These are phyloP conservation scores for Pugionium cornutum DNA, from an alignment of 345 rosid genomes.

Conservation along the genomic window DNA sequence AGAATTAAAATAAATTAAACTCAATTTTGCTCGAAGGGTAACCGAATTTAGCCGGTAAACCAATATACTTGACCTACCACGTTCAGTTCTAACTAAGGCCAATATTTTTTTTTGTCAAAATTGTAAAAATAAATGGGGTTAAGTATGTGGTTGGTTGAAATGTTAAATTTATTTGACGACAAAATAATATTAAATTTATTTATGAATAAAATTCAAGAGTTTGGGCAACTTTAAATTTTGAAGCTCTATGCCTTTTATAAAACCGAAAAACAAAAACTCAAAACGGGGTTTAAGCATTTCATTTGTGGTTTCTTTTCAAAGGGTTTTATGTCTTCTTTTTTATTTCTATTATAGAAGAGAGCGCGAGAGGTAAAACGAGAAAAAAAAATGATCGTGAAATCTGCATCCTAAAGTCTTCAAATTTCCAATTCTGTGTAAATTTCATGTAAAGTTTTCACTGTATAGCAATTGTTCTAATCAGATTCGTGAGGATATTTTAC, in stretches of 20 bases:
- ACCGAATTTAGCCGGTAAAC: conserved; percentile 28
- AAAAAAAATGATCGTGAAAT: conserved; percentile 23
- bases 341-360: conserved; percentile 34
- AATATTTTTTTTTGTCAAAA: too few species aligned
- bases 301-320: conserved; percentile 41
- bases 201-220: too few species aligned
- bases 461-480: conserved; percentile 1
- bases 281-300: conserved; percentile 59
- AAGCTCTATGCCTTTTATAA: too few species aligned
- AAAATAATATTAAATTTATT: too few species aligned
- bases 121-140: too few species aligned
- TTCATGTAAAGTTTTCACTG: background rate
- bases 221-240: too few species aligned
- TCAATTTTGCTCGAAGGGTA: conserved; percentile 1
- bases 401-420: conserved; percentile 6
- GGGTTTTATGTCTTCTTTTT: conserved; percentile 47
- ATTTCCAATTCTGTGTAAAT: conserved; percentile 8
- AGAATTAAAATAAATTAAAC: conserved; percentile 11
- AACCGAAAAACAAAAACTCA: background rate
- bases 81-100: conserved; percentile 34
- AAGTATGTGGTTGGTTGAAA: too few species aligned
- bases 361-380: conserved; percentile 1
- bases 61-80: conserved; percentile 39
- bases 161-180: too few species aligned
- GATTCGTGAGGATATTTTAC: conserved; percentile 18